These are phyloP conservation scores for Infundibulicybe gibba DNA, from an alignment of 768 basidiomycete species.

Conservation along the genomic window DNA sequence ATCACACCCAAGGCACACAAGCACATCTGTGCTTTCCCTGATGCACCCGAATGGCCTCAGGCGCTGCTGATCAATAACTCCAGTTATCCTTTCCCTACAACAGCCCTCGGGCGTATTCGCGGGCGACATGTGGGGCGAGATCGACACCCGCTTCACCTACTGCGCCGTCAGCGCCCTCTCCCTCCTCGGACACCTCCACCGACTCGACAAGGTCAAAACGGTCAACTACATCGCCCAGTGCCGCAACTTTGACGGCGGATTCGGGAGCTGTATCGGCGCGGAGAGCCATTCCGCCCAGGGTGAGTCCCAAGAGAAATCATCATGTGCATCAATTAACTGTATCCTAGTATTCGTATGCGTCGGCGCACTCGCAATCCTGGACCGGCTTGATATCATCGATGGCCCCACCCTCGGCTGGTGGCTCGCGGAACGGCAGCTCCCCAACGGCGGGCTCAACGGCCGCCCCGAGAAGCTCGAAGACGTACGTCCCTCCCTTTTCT, in stretches of 20 bases:
- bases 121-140: slow-evolving; percentile 90
- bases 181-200: slow-evolving; percentile 70
- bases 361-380: slow-evolving; percentile 83
- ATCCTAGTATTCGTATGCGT: slow-evolving; percentile 83
- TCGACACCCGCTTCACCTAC: slow-evolving; percentile 88
- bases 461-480: slow-evolving; percentile 98
- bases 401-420: slow-evolving; percentile 84
- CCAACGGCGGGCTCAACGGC: slow-evolving; percentile 92
- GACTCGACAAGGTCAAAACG: slow-evolving; percentile 64
- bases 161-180: slow-evolving; percentile 83
- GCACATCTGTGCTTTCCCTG: no score
- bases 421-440: slow-evolving; percentile 90
- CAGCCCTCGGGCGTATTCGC: slow-evolving; percentile 85
- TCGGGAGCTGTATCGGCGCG: slow-evolving; percentile 78
- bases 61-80: not conserved
- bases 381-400: slow-evolving; percentile 78
- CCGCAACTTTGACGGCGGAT: slow-evolving; percentile 94
- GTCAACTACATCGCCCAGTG: slow-evolving; percentile 73
- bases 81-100: slow-evolving; percentile 84
- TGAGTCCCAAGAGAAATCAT: slow-evolving; percentile 20
- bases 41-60: not conserved
- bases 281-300: slow-evolving; percentile 95
- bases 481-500: slow-evolving; percentile 40
- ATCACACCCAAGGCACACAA: no score
- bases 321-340: not conserved